A percentile compares a stretch with the other conserved stretches of the same genome.
Evolutionary conservation across 1,284 basidiomycete species (phyloP).

Genomic region (Schizophyllum amplum): DNA sequence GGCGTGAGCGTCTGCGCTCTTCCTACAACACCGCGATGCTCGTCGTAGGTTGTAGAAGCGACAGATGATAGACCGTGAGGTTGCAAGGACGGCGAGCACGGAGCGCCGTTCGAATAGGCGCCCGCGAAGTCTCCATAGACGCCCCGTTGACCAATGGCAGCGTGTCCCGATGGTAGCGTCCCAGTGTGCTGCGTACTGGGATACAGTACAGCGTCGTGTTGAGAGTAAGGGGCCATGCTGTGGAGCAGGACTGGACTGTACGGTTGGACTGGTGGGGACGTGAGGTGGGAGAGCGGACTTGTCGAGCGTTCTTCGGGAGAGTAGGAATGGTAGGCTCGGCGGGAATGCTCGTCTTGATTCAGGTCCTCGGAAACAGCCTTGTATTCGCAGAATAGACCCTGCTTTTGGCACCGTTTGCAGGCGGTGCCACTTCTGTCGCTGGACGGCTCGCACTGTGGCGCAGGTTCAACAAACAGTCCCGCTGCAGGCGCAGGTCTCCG

Average conservation of each 20-base stretch:
- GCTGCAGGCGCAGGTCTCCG: constrained; percentile 3
- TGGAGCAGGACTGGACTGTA: neutral
- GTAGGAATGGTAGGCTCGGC: neutral
- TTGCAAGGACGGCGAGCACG: neutral
- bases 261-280: neutral
- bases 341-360: neutral
- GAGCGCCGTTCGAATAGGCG: neutral
- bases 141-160: neutral
- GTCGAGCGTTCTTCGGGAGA: neutral
- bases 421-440: constrained; percentile 7
- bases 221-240: neutral
- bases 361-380: constrained; percentile 15
- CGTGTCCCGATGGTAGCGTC: neutral
- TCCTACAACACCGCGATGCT: neutral
- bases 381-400: constrained; percentile 18
- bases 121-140: neutral
- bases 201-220: neutral
- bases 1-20: neutral
- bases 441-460: constrained; percentile 20
- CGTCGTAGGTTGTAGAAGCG: neutral
- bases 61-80: neutral
- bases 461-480: constrained; percentile 3
- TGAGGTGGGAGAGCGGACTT: neutral
- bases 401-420: constrained; percentile 18
- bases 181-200: neutral